Conservation (phyloP, 2,329 filamentous ascomycete genomes). For the Fusarium brevicatenulatum region DNA sequence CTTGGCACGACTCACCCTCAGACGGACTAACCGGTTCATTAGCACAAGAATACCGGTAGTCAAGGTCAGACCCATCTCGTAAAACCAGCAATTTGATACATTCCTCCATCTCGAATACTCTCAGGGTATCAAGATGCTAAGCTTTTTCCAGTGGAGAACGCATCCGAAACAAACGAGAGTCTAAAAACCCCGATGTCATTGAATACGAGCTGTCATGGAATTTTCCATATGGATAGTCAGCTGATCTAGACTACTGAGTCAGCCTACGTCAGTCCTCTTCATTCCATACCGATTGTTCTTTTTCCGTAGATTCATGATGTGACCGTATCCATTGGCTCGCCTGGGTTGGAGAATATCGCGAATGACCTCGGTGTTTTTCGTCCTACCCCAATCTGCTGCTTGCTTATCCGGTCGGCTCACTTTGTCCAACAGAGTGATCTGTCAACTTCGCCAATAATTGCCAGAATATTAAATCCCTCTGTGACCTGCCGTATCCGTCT, state of each 20-base stretch:
- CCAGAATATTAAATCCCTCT: conserved; percentile 15
- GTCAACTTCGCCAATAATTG: conserved; percentile 21
- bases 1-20: conserved; percentile 13
- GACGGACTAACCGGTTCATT: not conserved
- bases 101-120: not conserved
- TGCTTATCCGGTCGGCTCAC: conserved; percentile 1
- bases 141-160: conserved; percentile 39
- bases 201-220: conserved; percentile 10
- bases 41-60: not conserved
- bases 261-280: not conserved
- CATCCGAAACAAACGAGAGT: conserved; percentile 30
- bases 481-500: conserved; percentile 25
- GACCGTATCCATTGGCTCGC: not conserved
- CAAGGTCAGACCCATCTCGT: not conserved
- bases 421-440: conserved; percentile 13
- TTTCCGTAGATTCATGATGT: not conserved
- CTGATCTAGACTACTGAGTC: conserved; percentile 7
- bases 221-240: conserved; percentile 7
- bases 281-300: not conserved
- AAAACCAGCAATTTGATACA: not conserved
- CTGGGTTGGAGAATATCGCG: not conserved
- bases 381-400: conserved; percentile 8
- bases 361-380: conserved; percentile 4
- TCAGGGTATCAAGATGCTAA: conserved; percentile 23
- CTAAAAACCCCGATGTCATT: conserved; percentile 1